phyloP scores from a whole-genome alignment of 2,329 filamentous ascomycete genomes.

The Epichloe scottii region DNA sequence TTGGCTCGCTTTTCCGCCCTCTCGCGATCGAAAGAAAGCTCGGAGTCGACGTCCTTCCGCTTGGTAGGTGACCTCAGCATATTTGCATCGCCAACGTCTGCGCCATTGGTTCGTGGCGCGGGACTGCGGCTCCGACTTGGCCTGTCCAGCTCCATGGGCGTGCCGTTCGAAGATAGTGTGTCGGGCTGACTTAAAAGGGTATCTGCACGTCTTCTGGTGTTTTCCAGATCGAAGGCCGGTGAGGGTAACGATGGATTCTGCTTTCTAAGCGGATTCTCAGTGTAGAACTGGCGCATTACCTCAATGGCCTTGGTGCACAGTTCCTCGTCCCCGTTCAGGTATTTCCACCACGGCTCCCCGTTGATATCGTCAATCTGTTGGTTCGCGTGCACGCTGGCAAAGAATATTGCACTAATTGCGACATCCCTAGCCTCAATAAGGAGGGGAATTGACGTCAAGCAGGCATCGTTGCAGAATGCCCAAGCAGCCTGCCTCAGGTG shows the following conservation, averaged over 20 bases:
- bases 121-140: constrained; percentile 41
- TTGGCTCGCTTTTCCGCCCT: constrained; percentile 31
- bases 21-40: constrained; percentile 19
- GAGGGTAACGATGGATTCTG: constrained; percentile 40
- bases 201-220: constrained; percentile 38
- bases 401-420: constrained; percentile 76
- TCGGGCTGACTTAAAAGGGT: constrained; percentile 28
- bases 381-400: constrained; percentile 63
- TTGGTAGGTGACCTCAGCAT: constrained; percentile 26
- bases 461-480: constrained; percentile 88
- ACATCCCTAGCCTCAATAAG: constrained; percentile 69
- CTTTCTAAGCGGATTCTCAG: constrained; percentile 49
- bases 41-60: constrained; percentile 27
- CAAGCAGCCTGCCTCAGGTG: constrained; percentile 73
- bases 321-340: constrained; percentile 56
- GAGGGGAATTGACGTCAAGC: constrained; percentile 72
- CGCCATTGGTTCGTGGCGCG: constrained; percentile 25
- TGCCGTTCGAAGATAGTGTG: constrained; percentile 34
- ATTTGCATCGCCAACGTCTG: constrained; percentile 14
- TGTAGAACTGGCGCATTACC: constrained; percentile 58
- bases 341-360: constrained; percentile 79
- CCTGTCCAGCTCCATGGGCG: constrained; percentile 34
- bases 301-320: constrained; percentile 64
- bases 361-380: constrained; percentile 65
- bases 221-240: constrained; percentile 43